Percentiles rank a stretch among this genome's conserved stretches.
phyloP scores from a whole-genome alignment of 345 rosid species.

The Pseudoturritis turrita region DNA sequence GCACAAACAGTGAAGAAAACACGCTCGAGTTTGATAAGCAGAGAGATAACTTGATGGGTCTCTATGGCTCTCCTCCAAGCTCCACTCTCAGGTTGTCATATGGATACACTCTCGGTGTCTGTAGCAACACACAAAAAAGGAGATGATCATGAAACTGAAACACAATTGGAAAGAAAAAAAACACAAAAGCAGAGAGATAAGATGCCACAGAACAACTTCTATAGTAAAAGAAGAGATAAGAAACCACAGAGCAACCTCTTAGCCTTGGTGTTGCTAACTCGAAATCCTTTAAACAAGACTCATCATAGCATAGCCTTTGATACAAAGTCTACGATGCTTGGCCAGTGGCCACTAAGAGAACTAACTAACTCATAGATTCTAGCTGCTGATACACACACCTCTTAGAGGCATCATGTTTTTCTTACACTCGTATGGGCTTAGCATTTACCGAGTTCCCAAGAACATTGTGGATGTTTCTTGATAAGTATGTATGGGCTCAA shows the following conservation, averaged over 20 bases:
- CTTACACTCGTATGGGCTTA: not conserved
- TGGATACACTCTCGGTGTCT: constrained; percentile 91
- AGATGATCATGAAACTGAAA: not conserved
- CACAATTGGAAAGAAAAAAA: not conserved
- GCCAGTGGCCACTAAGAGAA: not conserved
- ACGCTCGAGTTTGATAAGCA: not conserved
- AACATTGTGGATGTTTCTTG: not conserved
- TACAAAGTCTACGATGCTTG: not conserved
- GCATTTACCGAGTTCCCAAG: not conserved
- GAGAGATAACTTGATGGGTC: not conserved
- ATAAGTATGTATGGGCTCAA: not conserved
- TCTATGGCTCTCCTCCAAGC: constrained; percentile 91
- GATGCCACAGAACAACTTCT: not conserved
- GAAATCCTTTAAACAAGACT: not conserved
- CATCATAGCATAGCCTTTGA: not conserved
- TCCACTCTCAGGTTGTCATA: constrained; percentile 92
- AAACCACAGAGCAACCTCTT: not conserved
- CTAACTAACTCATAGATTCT: not conserved
- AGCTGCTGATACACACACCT: not conserved
- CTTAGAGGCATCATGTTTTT: not conserved
- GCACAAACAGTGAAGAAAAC: constrained; percentile 9
- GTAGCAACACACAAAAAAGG: constrained; percentile 28
- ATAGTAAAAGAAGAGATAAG: not conserved
- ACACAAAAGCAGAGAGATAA: not conserved
- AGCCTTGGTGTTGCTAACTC: not conserved